Evolutionary conservation across 352 stramenopile species (phyloP), one percentile per base, ranked within the genome.

Genomic region (Phytophthora rubi): DNA sequence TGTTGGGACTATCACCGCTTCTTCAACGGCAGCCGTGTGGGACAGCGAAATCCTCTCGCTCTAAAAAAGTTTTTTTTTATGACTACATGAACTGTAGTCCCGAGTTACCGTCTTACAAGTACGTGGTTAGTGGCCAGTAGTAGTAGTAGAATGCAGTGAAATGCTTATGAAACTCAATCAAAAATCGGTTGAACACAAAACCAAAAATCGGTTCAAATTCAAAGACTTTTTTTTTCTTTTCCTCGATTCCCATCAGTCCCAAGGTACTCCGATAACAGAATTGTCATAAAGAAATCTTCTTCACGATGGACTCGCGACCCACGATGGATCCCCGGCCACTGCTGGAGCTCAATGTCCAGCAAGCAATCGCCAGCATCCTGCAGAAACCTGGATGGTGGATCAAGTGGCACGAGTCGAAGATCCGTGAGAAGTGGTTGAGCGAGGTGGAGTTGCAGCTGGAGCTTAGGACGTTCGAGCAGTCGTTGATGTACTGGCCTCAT

Each of bases 261-360:
- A n/a, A 44, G 37, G 28, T 7, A 7, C 4, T 30, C 28, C 28
- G 28, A 30, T 30, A 30, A 30, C 28, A 42, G 35, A 12, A 44
- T 44, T 15, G 12, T 15, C 10, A 44, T 10, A 44, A 44, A n/a
- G 15, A 16, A 6, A 44, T 44, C 35, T n/a, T 44, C 10, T 16
- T 44, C 33, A 39, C 33, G 33, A 39, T 39, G 33, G 32, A 37
- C 7, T 12, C 7, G 32, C 7, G 7, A 12, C 10, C 10, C 1
- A 89, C 67, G 15, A 89, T 68, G 56, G 68, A 85, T 49, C 80
- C 73, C 21, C 89, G 71, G 18, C 70, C 64, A 53, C 53, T 83
- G 53, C 26, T 82, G 13, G 73, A 82, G 56, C 52, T 84, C 12
- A 59, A 73, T 51, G 49, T 84, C 18, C 79, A 69, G 49, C 59